These are phyloP conservation scores for Ogataea philodendri DNA, from an alignment of 805 yeast species.

Conservation along the genomic window DNA sequence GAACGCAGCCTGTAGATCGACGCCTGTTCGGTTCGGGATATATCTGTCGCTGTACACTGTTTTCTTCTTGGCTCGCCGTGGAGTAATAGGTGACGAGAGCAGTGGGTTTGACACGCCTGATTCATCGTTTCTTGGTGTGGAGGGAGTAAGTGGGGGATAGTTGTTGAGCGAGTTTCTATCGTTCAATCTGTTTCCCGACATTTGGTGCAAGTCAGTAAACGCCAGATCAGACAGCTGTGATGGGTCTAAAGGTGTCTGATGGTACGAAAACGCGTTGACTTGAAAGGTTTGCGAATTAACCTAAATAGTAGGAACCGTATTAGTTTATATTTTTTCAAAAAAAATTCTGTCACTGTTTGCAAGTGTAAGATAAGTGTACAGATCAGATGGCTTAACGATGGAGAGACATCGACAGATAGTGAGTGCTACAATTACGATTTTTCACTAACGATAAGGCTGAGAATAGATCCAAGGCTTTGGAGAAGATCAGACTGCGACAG, in stretches of 20 bases:
- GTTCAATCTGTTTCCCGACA: slow-evolving; percentile 10
- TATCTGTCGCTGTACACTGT: slow-evolving; percentile 75
- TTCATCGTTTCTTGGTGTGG: slow-evolving; percentile 21
- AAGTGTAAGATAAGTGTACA: slow-evolving; percentile 11
- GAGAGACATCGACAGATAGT: slow-evolving; percentile 30
- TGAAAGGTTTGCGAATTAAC: too few species aligned
- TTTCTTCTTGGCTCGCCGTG: slow-evolving; percentile 44
- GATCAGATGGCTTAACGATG: slow-evolving; percentile 6
- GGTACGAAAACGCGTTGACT: slow-evolving; percentile 1
- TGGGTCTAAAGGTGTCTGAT: not conserved
- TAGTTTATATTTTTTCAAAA: slow-evolving; percentile 9
- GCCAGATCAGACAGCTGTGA: too few species aligned
- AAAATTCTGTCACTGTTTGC: slow-evolving; percentile 13
- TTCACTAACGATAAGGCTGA: slow-evolving; percentile 42
- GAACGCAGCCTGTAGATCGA: slow-evolving; percentile 85
- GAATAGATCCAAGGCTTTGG: slow-evolving; percentile 61
- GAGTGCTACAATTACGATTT: slow-evolving; percentile 15
- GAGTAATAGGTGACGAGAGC: slow-evolving; percentile 42
- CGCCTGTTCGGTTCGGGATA: slow-evolving; percentile 83
- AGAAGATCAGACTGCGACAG: slow-evolving; percentile 49
- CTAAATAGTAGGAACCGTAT: too few species aligned
- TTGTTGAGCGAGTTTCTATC: slow-evolving; percentile 13
- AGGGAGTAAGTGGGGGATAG: slow-evolving; percentile 19
- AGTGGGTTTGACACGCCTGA: slow-evolving; percentile 17
- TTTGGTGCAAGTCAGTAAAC: too few species aligned